Conservation (phyloP, 192 early-diverging fungal species). For the Entomortierella lignicola region DNA sequence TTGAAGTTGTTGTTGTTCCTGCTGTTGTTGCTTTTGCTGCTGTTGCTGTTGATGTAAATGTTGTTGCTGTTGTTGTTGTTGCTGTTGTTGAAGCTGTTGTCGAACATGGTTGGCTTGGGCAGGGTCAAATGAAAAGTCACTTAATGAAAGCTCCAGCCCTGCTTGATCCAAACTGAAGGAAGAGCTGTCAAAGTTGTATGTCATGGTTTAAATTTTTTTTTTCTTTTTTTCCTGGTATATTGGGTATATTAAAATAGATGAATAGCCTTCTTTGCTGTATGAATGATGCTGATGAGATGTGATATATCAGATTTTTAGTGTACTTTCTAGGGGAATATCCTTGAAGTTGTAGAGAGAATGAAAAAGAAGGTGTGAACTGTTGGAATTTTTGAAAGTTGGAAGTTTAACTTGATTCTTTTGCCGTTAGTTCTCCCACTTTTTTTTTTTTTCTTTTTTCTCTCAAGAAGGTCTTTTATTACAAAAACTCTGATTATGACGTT, state of each 20-base stretch:
- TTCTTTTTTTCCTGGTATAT: no score
- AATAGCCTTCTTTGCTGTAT: no score
- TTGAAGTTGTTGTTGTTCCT: conserved; percentile 33
- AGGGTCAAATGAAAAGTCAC: conserved; percentile 47
- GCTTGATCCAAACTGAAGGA: conserved; percentile 33
- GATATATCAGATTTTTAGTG: no score
- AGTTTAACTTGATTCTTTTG: no score
- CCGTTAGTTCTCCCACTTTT: not conserved
- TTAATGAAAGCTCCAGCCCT: conserved; percentile 40
- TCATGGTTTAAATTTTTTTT: no score
- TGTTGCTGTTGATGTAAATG: conserved; percentile 30
- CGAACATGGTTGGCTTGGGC: conserved; percentile 38
- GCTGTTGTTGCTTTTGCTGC: conserved; percentile 31
- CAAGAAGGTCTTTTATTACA: no score
- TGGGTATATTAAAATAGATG: no score
- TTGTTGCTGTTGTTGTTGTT: conserved; percentile 26
- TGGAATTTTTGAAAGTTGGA: no score
- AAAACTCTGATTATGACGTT: no score
- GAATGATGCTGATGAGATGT: no score
- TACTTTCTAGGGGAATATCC: no score
- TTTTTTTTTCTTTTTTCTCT: not conserved
- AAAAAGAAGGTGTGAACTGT: not conserved
- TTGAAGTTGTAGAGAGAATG: no score
- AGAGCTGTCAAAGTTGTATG: conserved; percentile 47
- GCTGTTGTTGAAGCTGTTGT: conserved; percentile 40